Evolutionary conservation across 805 yeast genomes (phyloP).

Genomic region (Metschnikowia proteae): DNA sequence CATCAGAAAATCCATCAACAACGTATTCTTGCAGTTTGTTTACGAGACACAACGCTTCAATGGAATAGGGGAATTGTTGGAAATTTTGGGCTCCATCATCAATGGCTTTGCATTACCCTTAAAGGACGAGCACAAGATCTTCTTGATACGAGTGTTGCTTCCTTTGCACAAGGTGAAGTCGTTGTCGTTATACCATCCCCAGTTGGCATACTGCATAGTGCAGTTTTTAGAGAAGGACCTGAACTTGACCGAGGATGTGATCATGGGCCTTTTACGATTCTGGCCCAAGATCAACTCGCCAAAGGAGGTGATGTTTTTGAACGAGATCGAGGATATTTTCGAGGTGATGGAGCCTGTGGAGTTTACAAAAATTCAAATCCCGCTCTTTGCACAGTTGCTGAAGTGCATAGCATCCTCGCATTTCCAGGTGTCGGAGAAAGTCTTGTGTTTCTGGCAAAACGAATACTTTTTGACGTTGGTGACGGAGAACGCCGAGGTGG

Average conservation of each 20-base stretch:
- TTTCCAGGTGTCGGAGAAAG: conserved; percentile 96
- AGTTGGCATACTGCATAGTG: conserved; percentile 92
- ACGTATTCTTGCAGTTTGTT: conserved; percentile 87
- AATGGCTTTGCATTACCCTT: conserved; percentile 97
- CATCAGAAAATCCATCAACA: conserved; percentile 85
- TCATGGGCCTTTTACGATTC: conserved; percentile 85
- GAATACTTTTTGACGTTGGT: conserved; percentile 88
- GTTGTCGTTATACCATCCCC: conserved; percentile 89
- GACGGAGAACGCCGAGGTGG: conserved; percentile 88
- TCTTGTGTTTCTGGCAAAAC: conserved; percentile 89
- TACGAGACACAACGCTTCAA: conserved; percentile 95
- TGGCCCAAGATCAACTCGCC: conserved; percentile 97
- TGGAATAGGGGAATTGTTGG: conserved; percentile 92
- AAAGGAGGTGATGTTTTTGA: conserved; percentile 91
- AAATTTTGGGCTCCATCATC: conserved; percentile 91
- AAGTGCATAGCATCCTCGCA: conserved; percentile 93
- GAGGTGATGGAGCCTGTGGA: conserved; percentile 94
- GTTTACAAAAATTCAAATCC: conserved; percentile 86
- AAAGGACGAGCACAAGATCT: conserved; percentile 94
- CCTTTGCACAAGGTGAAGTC: conserved; percentile 93
- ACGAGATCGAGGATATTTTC: conserved; percentile 94
- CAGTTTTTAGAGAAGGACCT: conserved; percentile 97
- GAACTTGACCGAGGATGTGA: conserved; percentile 87
- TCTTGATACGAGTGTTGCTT: conserved; percentile 76
- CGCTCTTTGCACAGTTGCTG: conserved; percentile 88